Evolutionary conservation across 2,329 filamentous ascomycete species (phyloP), one percentile per base, ranked within the genome.

Genomic region (Diaporthe sp.): DNA sequence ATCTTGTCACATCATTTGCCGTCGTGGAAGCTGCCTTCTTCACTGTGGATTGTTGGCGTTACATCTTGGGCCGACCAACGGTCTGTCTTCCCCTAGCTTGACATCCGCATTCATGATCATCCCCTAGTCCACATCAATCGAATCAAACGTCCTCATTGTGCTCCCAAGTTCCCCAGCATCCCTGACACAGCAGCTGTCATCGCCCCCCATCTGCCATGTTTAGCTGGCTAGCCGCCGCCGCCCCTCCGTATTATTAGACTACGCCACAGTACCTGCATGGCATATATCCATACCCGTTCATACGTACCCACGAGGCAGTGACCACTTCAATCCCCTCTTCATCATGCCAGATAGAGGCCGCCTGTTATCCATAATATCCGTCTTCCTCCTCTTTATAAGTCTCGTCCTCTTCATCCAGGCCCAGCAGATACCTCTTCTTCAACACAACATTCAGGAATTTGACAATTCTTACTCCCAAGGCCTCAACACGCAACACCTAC

Each of bases 321-420:
- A 33, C 55, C 42, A 19, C 33, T 35, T 15, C 45, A 25, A 17
- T n/a, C 8, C 22, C 60, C 17, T 35, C 30, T 35, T 64, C 58
- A 69, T 28, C 25, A 76, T 76, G 75, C 61, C 68, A 60, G 35
- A 35, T 55, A 70, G 75, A 76, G 75, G 75, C 75, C 55, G 60
- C 72, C 72, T 76, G 13, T 17, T 72, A 28, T 54, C 55, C 60
- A 68, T 61, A 10, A 45, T 60, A 52, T 54, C 50, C 33, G 52
- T 54, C 4, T 45, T 54, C 42, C n/a, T 72, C 13, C 25, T 76
- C 30, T 55, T 76, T 66, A 76, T 76, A 76, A 74, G 22, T 33
- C 10, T 74, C 1, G 33, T 64, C 55, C 38, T 69, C 58, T 50
- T 72, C 60, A 35, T 76, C 35, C n/a, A 57, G 42, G 50, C 73